phyloP scores from a whole-genome alignment of 257 asterid species.

The Orobanche coerulescens region DNA sequence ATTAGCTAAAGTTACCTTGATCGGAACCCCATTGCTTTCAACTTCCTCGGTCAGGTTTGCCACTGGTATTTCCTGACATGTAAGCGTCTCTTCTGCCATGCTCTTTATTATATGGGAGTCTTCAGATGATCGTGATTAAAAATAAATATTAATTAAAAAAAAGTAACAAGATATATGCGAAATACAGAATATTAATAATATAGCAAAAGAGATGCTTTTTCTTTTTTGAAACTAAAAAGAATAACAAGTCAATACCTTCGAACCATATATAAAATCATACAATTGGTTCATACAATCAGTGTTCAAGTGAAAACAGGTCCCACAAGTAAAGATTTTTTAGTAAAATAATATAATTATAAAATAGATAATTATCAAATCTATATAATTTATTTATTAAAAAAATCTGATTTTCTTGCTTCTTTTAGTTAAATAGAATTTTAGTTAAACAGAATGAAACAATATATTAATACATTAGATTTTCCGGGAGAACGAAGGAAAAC shows the following conservation, averaged over 20 bases:
- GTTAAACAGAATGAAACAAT: no score
- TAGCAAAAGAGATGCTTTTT: no score
- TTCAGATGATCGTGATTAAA: background rate
- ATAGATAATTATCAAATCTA: background rate
- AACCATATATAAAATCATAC: no score
- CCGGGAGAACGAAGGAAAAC: no score
- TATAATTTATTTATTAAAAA: no score
- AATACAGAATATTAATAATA: background rate
- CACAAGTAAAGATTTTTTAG: background rate
- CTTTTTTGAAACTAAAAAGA: no score
- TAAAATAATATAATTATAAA: background rate
- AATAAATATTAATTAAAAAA: background rate
- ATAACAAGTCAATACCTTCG: no score
- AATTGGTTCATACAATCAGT: no score
- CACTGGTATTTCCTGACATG: constrained; percentile 33
- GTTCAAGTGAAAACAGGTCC: background rate
- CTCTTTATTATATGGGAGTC: constrained; percentile 8
- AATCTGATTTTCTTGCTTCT: no score
- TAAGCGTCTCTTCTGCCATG: constrained; percentile 52
- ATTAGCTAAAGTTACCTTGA: constrained; percentile 32
- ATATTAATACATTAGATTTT: background rate
- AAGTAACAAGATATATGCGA: background rate
- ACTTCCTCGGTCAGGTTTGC: constrained; percentile 37
- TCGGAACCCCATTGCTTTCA: constrained; percentile 27
- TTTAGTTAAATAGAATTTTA: background rate